phyloP scores from a whole-genome alignment of 164 flowering plant species.

The Litsea cubeba region DNA sequence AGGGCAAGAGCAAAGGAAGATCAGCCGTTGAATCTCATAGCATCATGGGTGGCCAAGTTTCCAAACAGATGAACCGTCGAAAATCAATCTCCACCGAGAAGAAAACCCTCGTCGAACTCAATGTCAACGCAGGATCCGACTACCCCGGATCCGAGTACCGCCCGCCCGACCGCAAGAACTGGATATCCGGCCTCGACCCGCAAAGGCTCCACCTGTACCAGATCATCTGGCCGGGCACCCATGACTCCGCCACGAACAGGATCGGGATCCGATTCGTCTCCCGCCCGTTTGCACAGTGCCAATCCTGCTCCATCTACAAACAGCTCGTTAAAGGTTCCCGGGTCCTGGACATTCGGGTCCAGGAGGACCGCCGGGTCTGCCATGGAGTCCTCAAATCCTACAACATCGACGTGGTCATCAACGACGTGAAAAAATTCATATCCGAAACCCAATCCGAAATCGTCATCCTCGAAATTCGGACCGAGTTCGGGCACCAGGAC shows the following conservation, averaged over 20 bases:
- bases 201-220: slow-evolving; percentile 32
- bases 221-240: slow-evolving; percentile 96
- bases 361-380: slow-evolving; percentile 71
- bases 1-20: neutral
- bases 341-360: slow-evolving; percentile 72
- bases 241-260: slow-evolving; percentile 86
- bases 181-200: slow-evolving; percentile 71
- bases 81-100: slow-evolving; percentile 52
- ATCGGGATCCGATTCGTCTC: slow-evolving; percentile 60
- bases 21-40: neutral
- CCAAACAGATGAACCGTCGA: slow-evolving; percentile 57
- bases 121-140: slow-evolving; percentile 30
- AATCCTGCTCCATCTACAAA: slow-evolving; percentile 59
- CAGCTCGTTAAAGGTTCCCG: slow-evolving; percentile 67
- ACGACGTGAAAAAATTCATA: slow-evolving; percentile 64
- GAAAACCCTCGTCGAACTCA: slow-evolving; percentile 46
- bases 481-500: slow-evolving; percentile 86
- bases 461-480: slow-evolving; percentile 69
- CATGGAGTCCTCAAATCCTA: slow-evolving; percentile 76
- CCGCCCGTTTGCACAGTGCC: slow-evolving; percentile 92
- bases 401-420: slow-evolving; percentile 64
- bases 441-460: slow-evolving; percentile 78
- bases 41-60: slow-evolving; percentile 59
- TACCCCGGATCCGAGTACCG: slow-evolving; percentile 66
- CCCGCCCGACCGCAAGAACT: slow-evolving; percentile 63